Conservation (phyloP, 2,329 filamentous ascomycete species). For the Diaporthe citrichinensis region DNA sequence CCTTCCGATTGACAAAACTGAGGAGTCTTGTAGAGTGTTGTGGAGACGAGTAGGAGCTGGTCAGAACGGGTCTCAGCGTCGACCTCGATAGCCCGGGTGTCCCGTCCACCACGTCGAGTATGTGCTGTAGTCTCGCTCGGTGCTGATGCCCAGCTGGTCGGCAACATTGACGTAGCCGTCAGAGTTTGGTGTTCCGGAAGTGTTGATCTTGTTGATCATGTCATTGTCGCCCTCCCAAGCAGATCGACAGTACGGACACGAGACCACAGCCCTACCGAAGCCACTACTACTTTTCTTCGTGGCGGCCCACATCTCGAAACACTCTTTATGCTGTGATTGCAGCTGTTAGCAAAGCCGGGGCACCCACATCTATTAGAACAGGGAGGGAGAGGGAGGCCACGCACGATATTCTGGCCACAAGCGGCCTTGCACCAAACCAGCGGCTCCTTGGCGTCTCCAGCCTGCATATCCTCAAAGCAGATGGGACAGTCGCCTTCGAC, state of each 20-base stretch:
- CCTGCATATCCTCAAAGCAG: conserved; percentile 65
- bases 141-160: conserved; percentile 70
- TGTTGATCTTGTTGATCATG: conserved; percentile 59
- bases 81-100: conserved; percentile 2
- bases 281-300: conserved; percentile 57
- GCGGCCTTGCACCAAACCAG: conserved; percentile 66
- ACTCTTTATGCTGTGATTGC: conserved; percentile 57
- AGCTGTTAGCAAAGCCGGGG: neutral
- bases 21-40: too few species aligned
- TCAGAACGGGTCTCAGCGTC: neutral
- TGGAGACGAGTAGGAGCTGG: too few species aligned
- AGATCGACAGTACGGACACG: conserved; percentile 74
- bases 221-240: conserved; percentile 66
- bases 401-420: conserved; percentile 66
- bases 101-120: conserved; percentile 37
- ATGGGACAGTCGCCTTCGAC: conserved; percentile 70
- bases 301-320: conserved; percentile 68
- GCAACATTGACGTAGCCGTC: conserved; percentile 76
- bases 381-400: neutral
- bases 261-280: conserved; percentile 54
- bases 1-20: neutral
- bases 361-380: neutral
- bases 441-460: conserved; percentile 49
- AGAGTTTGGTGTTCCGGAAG: conserved; percentile 53
- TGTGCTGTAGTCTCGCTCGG: conserved; percentile 56